Evolutionary conservation across 208 protist species (phyloP).

Genomic region (Acanthamoeba sp.): DNA sequence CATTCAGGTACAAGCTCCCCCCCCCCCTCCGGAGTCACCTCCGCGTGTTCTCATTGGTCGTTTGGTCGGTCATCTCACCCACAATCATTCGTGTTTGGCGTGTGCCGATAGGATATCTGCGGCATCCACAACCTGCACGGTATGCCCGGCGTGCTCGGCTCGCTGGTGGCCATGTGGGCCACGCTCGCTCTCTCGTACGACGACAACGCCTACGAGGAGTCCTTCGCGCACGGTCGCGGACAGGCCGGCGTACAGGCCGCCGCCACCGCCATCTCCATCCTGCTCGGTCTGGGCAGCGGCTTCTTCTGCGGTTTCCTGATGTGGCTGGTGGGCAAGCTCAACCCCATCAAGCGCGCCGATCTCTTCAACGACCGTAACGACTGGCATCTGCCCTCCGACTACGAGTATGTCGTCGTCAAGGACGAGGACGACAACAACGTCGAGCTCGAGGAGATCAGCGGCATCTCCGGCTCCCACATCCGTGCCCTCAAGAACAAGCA

Average conservation of each 20-base stretch:
- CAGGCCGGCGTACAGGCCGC: constrained; percentile 15
- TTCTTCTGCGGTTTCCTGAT: constrained; percentile 32
- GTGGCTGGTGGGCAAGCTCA: constrained; percentile 37
- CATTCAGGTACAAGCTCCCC: not conserved
- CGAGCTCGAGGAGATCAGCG: not conserved
- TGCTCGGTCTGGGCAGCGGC: not conserved
- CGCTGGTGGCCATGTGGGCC: not conserved
- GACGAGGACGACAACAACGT: constrained; percentile 8
- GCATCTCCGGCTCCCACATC: constrained; percentile 7
- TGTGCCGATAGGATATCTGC: constrained; percentile 72
- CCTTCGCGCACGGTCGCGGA: not conserved
- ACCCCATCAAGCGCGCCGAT: constrained; percentile 26
- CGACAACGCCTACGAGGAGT: not conserved
- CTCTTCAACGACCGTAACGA: constrained; percentile 26
- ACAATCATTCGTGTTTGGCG: no score
- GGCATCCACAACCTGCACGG: constrained; percentile 78
- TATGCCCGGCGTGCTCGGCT: constrained; percentile 74
- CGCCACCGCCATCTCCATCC: constrained; percentile 6
- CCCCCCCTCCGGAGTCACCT: not conserved
- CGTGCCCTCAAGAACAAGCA: constrained; percentile 35
- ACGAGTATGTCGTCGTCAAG: constrained; percentile 47
- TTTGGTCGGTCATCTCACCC: no score
- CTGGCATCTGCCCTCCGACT: constrained; percentile 54
- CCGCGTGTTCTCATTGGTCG: no score
- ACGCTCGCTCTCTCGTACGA: constrained; percentile 21